Conservation (phyloP, 176 grass and related monocot species). For the Eragrostis curvula region DNA sequence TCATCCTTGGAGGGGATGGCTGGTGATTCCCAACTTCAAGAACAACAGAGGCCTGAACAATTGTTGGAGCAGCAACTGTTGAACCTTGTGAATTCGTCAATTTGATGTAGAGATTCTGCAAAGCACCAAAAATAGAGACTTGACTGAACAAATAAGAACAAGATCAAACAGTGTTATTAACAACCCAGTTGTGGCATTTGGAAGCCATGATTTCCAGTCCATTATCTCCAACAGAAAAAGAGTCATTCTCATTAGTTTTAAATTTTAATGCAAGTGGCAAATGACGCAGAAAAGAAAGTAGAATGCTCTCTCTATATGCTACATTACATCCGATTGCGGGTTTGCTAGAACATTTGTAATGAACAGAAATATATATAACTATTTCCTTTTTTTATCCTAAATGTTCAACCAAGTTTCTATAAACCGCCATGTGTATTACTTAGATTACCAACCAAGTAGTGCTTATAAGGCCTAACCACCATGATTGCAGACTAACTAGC, state of each 20-base stretch:
- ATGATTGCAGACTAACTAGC: not conserved
- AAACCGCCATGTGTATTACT: not conserved
- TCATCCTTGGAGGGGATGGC: slow-evolving; percentile 77
- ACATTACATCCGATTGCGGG: not conserved
- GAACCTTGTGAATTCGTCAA: slow-evolving; percentile 85
- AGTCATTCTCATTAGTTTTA: slow-evolving; percentile 6
- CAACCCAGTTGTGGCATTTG: slow-evolving; percentile 2
- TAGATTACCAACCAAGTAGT: not conserved
- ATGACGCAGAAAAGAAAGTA: not conserved
- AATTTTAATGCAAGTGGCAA: slow-evolving; percentile 6
- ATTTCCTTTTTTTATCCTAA: not conserved
- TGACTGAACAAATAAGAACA: slow-evolving; percentile 19
- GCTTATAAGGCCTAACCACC: not conserved
- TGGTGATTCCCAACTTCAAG: slow-evolving; percentile 79
- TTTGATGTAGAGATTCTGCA: slow-evolving; percentile 81
- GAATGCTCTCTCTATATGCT: not conserved
- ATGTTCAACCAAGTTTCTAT: not conserved
- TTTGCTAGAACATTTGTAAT: slow-evolving; percentile 11
- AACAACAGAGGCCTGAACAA: slow-evolving; percentile 71
- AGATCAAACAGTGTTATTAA: slow-evolving; percentile 17
- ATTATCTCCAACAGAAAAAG: slow-evolving; percentile 10
- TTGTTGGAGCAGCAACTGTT: slow-evolving; percentile 65
- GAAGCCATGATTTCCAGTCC: not conserved
- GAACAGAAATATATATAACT: slow-evolving; percentile 6
- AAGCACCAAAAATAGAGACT: slow-evolving; percentile 24